A percentile compares a stretch with the other conserved stretches of the same genome.
Conservation (phyloP, 805 yeast genomes). For the Sugiyamaella lignohabitans region DNA sequence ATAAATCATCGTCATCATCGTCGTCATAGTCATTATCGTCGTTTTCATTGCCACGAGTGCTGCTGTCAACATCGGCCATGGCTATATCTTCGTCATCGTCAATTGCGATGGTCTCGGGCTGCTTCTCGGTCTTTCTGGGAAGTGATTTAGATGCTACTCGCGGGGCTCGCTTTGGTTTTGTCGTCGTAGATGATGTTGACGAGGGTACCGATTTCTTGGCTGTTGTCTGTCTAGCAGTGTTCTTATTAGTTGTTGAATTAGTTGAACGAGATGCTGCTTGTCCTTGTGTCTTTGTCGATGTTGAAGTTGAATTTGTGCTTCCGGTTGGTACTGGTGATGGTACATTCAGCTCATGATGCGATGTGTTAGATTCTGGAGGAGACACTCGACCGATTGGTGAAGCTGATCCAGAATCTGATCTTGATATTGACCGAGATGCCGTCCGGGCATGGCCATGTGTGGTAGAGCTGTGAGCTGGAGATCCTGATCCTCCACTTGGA, state of each 20-base stretch:
- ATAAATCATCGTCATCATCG: constrained; percentile 28
- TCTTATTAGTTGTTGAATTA: background rate
- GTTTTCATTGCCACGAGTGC: background rate
- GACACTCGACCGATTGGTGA: background rate
- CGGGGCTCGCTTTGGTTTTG: background rate
- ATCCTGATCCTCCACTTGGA: background rate
- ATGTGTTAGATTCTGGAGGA: background rate
- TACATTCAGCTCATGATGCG: background rate
- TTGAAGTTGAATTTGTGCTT: background rate
- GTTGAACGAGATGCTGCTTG: background rate
- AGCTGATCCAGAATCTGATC: no score
- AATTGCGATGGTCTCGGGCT: background rate
- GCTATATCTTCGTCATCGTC: no score
- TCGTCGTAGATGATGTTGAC: no score
- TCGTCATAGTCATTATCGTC: constrained; percentile 17
- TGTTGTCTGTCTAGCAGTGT: background rate
- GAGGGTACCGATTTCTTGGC: background rate
- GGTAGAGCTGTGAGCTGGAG: background rate
- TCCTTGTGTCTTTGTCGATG: background rate
- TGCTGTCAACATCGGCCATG: background rate
- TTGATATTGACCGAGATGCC: no score
- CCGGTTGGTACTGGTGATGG: background rate
- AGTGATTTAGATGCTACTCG: constrained; percentile 11
- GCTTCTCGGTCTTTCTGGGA: constrained; percentile 1
- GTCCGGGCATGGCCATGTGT: background rate